Evolutionary conservation across 129 eudicot species (phyloP), one percentile per base, ranked within the genome.

Genomic region (Pseudognaphalium luteoalbum): DNA sequence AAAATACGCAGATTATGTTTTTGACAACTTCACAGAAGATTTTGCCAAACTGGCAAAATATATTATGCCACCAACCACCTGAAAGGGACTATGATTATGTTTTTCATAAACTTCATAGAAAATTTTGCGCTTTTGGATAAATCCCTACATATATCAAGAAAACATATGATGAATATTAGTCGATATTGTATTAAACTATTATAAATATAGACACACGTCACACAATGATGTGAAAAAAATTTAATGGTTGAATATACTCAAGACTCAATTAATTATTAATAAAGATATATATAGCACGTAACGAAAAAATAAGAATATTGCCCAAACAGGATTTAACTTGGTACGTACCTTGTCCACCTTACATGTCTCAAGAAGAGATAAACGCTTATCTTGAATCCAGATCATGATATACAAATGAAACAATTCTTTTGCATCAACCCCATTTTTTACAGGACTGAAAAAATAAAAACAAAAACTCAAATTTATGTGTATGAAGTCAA

Each of bases 341-440:
- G 62, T 54, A 19, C 12, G 41, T 76, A 91, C 97, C 97, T 85
- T 91, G 85, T 91, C 95, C 72, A 91, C 66, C 72, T 81, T 91
- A 82, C 97, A 91, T 16, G 87, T 58, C 86, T 91, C 97, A 1
- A 91, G 87, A 82, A 91, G 80, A 63, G 87, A 81, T 52, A 87
- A 83, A 5, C 97, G 97, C 73, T 84, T 88, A 80, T 91, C 97
- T 78, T 91, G 86, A 61, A 91, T 88, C 97, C 97, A 91, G 19
- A 91, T 83, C 73, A 88, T 81, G 61, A 91, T 91, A 77, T 91
- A 91, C 81, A 89, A 66, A 76, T 91, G 97, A 82, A 91, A 91
- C 78, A 91, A 44, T 76, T 91, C 97, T 80, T 91, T 91, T 60
- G 97, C 95, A 75, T 88, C 92, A 16, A 91, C 95, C 63, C 92